phyloP scores from a whole-genome alignment of 2,329 filamentous ascomycete genomes.

The Phyllosticta citrichinensis region DNA sequence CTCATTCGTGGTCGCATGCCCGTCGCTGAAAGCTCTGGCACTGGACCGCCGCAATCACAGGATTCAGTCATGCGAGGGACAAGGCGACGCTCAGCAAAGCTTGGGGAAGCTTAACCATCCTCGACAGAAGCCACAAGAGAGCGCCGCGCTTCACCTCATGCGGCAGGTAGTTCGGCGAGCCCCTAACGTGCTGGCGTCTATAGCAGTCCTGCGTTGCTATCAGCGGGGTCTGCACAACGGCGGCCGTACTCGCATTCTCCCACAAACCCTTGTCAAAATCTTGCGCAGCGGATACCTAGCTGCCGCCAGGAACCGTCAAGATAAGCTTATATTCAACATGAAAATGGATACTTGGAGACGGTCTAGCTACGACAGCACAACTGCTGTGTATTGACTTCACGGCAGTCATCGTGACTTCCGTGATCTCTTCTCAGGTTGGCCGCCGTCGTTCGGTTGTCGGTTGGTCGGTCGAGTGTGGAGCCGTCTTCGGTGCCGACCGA shows the following conservation, averaged over 20 bases:
- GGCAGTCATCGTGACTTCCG: no score
- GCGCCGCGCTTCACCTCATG: neutral
- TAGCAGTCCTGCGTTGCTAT: neutral
- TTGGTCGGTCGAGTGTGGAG: neutral
- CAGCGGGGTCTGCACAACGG: neutral
- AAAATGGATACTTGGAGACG: neutral
- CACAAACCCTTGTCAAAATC: neutral
- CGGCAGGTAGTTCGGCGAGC: neutral
- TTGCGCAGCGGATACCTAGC: neutral
- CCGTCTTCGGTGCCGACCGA: neutral
- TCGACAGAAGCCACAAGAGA: neutral
- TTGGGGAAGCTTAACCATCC: neutral
- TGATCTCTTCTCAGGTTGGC: neutral
- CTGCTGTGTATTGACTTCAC: no score
- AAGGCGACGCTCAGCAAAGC: neutral
- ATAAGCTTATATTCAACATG: neutral
- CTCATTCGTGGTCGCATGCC: neutral
- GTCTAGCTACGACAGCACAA: neutral
- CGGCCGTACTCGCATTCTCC: neutral
- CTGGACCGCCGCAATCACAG: neutral
- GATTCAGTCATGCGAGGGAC: neutral
- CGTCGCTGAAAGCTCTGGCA: neutral
- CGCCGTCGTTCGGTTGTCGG: neutral
- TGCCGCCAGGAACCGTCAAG: neutral
- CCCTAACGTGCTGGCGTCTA: neutral